A percentile compares a stretch with the other conserved stretches of the same genome.
phyloP scores from a whole-genome alignment of 2,329 filamentous ascomycete species.

The Aureobasidium musti region DNA sequence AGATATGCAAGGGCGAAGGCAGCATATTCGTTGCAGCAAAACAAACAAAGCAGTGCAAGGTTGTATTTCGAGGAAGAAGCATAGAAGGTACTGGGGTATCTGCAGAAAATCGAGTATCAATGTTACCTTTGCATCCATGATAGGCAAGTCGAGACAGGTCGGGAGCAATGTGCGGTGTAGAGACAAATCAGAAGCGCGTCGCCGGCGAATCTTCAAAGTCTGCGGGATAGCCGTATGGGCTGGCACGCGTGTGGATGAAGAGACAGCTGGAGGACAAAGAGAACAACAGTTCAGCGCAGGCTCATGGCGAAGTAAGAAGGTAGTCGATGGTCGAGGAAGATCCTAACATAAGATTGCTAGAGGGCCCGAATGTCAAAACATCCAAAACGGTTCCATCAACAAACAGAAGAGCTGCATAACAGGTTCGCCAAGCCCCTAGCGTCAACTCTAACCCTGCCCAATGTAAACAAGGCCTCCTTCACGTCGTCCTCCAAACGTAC shows the following conservation, averaged over 20 bases:
- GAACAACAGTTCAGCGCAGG: conserved; percentile 17
- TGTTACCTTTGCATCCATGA: conserved; percentile 51
- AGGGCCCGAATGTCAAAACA: conserved; percentile 21
- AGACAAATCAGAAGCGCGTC: conserved; percentile 19
- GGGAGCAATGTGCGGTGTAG: conserved; percentile 23
- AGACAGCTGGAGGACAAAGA: conserved; percentile 15
- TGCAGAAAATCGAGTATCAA: conserved; percentile 23
- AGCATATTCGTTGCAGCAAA: conserved; percentile 22
- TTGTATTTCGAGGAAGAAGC: not conserved
- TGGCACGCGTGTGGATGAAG: conserved; percentile 6
- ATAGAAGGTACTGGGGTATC: not conserved
- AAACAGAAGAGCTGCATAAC: conserved; percentile 23
- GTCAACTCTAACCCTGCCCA: conserved; percentile 18
- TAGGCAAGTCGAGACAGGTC: conserved; percentile 31
- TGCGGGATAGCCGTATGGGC: conserved; percentile 14
- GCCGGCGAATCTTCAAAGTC: conserved; percentile 20
- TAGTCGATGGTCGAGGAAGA: conserved; percentile 22
- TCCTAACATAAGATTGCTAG: conserved; percentile 27
- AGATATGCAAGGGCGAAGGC: conserved; percentile 7
- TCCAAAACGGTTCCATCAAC: conserved; percentile 21
- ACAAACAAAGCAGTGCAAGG: conserved; percentile 24
- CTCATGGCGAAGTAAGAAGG: conserved; percentile 28
- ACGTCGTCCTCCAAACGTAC: conserved; percentile 4
- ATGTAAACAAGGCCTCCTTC: conserved; percentile 21
- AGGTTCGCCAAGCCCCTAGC: conserved; percentile 16